Evolutionary conservation across 2,329 filamentous ascomycete genomes (phyloP), one percentile per base, ranked within the genome.

Genomic region (Xylaria sp.): DNA sequence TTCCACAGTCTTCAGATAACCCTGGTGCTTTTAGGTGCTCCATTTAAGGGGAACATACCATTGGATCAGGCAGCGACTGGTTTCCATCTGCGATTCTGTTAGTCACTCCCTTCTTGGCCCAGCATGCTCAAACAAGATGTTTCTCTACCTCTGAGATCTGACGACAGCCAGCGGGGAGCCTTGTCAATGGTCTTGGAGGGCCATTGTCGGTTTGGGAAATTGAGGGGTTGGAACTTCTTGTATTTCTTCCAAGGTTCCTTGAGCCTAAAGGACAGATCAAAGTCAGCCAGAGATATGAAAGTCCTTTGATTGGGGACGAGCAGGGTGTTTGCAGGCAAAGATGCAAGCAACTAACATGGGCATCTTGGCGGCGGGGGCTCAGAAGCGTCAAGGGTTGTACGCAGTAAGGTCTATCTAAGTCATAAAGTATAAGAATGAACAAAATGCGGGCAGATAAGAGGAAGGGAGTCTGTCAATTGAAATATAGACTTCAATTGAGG

Each of bases 111-210:
- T 18, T 46, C n/a, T 5, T 18, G 15, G 6, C 18, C 15, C n/a
- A 5, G 7, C 18, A 46, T n/a, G 41, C 15, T n/a, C 41, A 2
- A 54, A 13, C 28, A 54, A 34, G 25, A 15, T 54, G 28, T 46
- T 46, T 5, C 15, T 46, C 41, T 44, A 44, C 41, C 41, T 46
- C 41, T 46, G 13, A 28, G 28, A 54, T 31, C 51, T 8, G 25
- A 54, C 28, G 51, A 54, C 28, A 55, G 89, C 94, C 94, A 98
- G 77, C 95, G 88, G 44, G 94, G 94, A 59, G 94, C 88, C 83
- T 94, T 96, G 77, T 93, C 89, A 76, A 98, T 88, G 50, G 88
- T 89, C 84, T 92, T 94, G 79, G 87, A 88, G 12, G 94, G 94
- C 94, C 94, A 97, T 91, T 92, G 89, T 46, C 92, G 87, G 80